Evolutionary conservation across 1,139 yeast genomes (phyloP).

Genomic region (Hansenula anomala): DNA sequence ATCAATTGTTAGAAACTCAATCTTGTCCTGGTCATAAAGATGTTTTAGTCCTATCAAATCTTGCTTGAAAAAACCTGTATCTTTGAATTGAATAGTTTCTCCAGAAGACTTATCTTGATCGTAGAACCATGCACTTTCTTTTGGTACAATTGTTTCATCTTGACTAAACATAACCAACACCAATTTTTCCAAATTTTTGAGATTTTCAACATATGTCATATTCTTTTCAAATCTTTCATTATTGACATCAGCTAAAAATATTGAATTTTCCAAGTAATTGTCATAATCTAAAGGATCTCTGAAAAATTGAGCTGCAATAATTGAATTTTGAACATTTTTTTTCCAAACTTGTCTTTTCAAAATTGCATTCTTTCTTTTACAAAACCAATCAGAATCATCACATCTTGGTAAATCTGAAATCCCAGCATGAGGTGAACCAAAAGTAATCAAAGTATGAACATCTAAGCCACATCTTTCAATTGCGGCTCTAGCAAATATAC

Average conservation of each 20-base stretch:
- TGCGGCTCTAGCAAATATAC: slow-evolving; percentile 63
- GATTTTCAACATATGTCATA: slow-evolving; percentile 35
- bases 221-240: slow-evolving; percentile 44
- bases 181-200: slow-evolving; percentile 42
- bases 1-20: slow-evolving; percentile 48
- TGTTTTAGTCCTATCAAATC: slow-evolving; percentile 58
- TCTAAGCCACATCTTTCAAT: slow-evolving; percentile 51
- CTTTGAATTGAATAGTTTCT: slow-evolving; percentile 37
- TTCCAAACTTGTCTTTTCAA: slow-evolving; percentile 62
- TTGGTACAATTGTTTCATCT: slow-evolving; percentile 70
- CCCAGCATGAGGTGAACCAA: slow-evolving; percentile 84
- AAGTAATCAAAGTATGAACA: slow-evolving; percentile 56
- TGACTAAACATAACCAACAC: slow-evolving; percentile 56
- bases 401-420: slow-evolving; percentile 68
- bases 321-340: slow-evolving; percentile 47
- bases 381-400: slow-evolving; percentile 52
- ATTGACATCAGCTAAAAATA: slow-evolving; percentile 59
- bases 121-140: slow-evolving; percentile 63
- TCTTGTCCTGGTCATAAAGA: slow-evolving; percentile 36
- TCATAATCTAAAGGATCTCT: slow-evolving; percentile 42
- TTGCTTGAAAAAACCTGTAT: slow-evolving; percentile 43
- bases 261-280: slow-evolving; percentile 44
- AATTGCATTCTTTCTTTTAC: slow-evolving; percentile 49
- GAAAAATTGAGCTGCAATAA: slow-evolving; percentile 75
- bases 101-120: slow-evolving; percentile 48